These are phyloP conservation scores for Colletotrichum siamense DNA, from an alignment of 2,329 filamentous ascomycete species.

Conservation along the genomic window DNA sequence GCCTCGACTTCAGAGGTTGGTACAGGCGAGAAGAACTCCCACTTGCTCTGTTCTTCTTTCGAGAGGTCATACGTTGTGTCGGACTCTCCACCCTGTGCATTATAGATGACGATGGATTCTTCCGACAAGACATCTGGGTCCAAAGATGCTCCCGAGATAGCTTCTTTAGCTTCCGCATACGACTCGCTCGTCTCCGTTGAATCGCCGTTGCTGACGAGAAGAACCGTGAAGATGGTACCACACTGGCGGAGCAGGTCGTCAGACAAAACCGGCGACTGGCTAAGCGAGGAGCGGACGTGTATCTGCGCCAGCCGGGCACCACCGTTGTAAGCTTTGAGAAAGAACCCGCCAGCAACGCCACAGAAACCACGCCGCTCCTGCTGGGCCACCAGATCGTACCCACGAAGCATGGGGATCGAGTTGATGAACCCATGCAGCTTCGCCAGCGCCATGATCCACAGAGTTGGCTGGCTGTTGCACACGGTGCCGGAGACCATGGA, in stretches of 20 bases:
- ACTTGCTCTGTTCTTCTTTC: neutral
- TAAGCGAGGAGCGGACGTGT: neutral
- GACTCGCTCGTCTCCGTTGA: neutral
- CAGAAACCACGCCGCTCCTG: neutral
- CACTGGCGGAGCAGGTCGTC: neutral
- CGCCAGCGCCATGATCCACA: neutral
- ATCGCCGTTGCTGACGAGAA: neutral
- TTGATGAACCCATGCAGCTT: neutral
- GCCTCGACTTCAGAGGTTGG: neutral
- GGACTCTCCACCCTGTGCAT: neutral
- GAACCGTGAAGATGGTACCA: neutral
- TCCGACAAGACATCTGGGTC: neutral
- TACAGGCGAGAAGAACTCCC: neutral
- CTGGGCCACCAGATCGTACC: neutral
- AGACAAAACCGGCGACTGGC: neutral
- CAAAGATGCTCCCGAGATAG: neutral
- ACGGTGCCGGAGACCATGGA: neutral
- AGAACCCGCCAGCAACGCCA: neutral
- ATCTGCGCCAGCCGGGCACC: neutral
- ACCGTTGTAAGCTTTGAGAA: neutral
- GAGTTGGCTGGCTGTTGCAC: neutral
- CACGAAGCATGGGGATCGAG: neutral
- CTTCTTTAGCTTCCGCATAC: neutral
- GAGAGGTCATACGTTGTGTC: fast-evolving
- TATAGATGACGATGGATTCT: neutral